Conservation (phyloP, 2,329 filamentous ascomycete species). For the Ascochyta viciae-villosae region DNA sequence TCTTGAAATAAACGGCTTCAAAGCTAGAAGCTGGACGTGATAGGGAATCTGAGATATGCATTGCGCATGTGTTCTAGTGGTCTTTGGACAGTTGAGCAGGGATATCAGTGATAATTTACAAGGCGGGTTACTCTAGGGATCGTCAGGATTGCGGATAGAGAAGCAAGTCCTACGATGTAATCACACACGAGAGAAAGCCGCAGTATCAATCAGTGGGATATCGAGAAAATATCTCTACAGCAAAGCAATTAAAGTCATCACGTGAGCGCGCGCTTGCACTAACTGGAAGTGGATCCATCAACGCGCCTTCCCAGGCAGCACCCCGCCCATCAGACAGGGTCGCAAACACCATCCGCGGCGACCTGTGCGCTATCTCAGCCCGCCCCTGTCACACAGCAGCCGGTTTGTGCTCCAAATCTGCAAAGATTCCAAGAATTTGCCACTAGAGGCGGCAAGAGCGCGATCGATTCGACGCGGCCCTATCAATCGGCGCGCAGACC, state of each 20-base stretch:
- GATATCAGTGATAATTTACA: no score
- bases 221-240: no score
- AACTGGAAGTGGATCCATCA: not conserved
- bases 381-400: slow-evolving; percentile 1
- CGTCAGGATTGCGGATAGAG: no score
- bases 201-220: no score
- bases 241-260: not conserved
- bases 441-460: slow-evolving; percentile 36
- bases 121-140: no score
- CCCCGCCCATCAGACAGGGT: not conserved
- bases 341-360: not conserved
- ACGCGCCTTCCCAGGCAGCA: slow-evolving; percentile 10
- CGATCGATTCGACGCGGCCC: slow-evolving; percentile 33
- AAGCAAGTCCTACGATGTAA: no score
- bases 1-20: no score
- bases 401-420: slow-evolving; percentile 3
- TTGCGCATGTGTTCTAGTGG: no score
- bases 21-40: no score
- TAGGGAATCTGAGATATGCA: no score
- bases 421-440: slow-evolving; percentile 27
- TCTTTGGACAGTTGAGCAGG: no score
- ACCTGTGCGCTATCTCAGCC: slow-evolving; percentile 2
- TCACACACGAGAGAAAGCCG: no score
- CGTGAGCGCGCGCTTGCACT: slow-evolving; percentile 9
- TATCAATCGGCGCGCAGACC: slow-evolving; percentile 27